phyloP scores from a whole-genome alignment of 129 eudicot genomes.

The Ambrosia artemisiifolia region DNA sequence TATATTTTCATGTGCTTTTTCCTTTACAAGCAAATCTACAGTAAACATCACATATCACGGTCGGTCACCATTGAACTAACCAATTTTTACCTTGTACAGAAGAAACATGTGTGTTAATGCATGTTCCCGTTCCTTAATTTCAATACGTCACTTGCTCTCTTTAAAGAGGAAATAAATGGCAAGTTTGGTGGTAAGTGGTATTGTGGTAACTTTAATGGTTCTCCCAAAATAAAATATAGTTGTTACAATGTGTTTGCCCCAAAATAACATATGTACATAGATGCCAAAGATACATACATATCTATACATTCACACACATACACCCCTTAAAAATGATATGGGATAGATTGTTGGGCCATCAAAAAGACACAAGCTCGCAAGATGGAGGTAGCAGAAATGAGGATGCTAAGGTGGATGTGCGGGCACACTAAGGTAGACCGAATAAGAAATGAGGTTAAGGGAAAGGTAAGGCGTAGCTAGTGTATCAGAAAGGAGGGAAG shows the following conservation, averaged over 20 bases:
- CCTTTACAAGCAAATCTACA: not conserved
- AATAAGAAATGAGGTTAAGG: no score
- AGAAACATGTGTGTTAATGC: not conserved
- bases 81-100: not conserved
- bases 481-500: no score
- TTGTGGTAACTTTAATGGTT: constrained; percentile 8
- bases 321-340: not conserved
- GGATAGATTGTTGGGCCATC: no score
- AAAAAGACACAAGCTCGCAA: no score
- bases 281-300: not conserved
- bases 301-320: no score
- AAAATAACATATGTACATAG: not conserved
- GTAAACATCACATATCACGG: constrained; percentile 14
- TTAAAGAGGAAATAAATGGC: not conserved
- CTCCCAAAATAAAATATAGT: not conserved
- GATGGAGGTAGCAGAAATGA: no score
- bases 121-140: not conserved
- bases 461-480: no score
- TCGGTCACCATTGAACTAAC: no score
- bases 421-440: no score
- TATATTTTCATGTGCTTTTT: not conserved
- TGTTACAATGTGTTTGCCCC: not conserved
- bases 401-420: no score
- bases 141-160: not conserved
- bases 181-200: not conserved